phyloP scores from a whole-genome alignment of 2,329 filamentous ascomycete genomes.

The Beauveria pseudobassiana region DNA sequence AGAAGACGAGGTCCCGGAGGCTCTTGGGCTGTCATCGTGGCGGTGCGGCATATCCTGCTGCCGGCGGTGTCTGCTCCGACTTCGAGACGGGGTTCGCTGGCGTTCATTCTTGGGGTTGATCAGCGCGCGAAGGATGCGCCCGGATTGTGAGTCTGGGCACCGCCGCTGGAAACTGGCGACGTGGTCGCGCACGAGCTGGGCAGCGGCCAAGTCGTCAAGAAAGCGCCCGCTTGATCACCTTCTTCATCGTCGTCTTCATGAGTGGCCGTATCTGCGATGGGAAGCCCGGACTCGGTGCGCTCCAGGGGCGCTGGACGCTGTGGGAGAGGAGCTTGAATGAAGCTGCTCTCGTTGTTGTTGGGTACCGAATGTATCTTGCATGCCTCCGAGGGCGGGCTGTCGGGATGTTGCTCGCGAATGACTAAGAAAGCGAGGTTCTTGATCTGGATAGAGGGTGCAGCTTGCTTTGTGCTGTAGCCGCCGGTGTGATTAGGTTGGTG shows the following conservation, averaged over 20 bases:
- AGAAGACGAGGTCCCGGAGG: slow-evolving; percentile 28
- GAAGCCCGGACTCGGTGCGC: slow-evolving; percentile 41
- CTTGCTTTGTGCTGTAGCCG: slow-evolving; percentile 8
- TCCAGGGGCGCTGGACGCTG: slow-evolving; percentile 30
- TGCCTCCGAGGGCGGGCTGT: not conserved
- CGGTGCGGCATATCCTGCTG: not conserved
- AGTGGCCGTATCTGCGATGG: slow-evolving; percentile 33
- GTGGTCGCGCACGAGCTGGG: slow-evolving; percentile 40
- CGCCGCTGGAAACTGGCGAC: slow-evolving; percentile 37
- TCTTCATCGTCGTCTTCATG: slow-evolving; percentile 24
- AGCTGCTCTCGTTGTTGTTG: slow-evolving; percentile 12
- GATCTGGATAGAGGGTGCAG: slow-evolving; percentile 21
- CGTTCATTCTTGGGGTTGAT: slow-evolving; percentile 35
- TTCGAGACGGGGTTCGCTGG: not conserved
- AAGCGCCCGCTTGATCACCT: slow-evolving; percentile 17
- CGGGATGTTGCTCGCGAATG: slow-evolving; percentile 27
- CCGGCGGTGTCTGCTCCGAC: not conserved
- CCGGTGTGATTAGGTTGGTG: slow-evolving; percentile 4
- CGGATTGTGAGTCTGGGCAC: slow-evolving; percentile 43
- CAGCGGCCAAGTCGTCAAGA: slow-evolving; percentile 40
- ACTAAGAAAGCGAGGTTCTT: slow-evolving; percentile 30
- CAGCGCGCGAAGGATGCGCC: slow-evolving; percentile 50
- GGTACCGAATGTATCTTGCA: not conserved
- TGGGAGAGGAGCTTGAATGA: slow-evolving; percentile 6
- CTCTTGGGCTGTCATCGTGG: not conserved